Evolutionary conservation across 148 eudicot genomes (phyloP), one percentile per base, ranked within the genome.

Genomic region (Talinum fruticosum): DNA sequence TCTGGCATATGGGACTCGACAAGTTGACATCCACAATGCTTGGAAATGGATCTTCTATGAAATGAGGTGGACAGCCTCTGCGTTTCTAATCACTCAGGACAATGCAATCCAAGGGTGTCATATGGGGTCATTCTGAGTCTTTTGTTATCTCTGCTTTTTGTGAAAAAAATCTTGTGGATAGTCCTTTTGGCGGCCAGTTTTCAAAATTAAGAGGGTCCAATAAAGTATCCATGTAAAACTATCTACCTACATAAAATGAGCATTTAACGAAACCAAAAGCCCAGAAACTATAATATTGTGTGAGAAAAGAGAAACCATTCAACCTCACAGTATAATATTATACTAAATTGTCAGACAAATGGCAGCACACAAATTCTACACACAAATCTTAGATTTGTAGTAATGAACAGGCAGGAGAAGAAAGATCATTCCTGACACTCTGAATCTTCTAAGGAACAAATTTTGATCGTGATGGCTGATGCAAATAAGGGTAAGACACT

Each of bases 341-440:
- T 19, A 38, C 49, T 23, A 47, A 53, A 74, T 41, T 37, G 44
- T 24, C 35, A 54, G 38, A 61, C 68, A 32, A 47, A 71, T 51
- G 76, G 21, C 66, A 71, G 66, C 64, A 70, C 15, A 54, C 47
- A 32, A 64, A 79, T 67, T 23, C 15, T 23, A 7, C 41, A 28
- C 33, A 35, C 66, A 36, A 8, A 24, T 45, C 6, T 4, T n/a
- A n/a, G n/a, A 67, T 37, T 45, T 26, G 41, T 45, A 78, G 26
- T 28, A 70, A 19, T 37, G 19, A 32, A 57, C 26, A 16, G n/a
- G 26, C 74, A 73, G 35, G 33, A 74, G 49, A 54, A 10, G 12
- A 54, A 72, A 33, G 34, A 59, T 41, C 24, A 30, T 57, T 35
- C 67, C 33, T 44, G 33, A 61, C 41, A 71, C 65, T 45, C 75